These are phyloP conservation scores for Pseudogymnoascus sp. DNA, from an alignment of 2,329 filamentous ascomycete genomes.

Conservation along the genomic window DNA sequence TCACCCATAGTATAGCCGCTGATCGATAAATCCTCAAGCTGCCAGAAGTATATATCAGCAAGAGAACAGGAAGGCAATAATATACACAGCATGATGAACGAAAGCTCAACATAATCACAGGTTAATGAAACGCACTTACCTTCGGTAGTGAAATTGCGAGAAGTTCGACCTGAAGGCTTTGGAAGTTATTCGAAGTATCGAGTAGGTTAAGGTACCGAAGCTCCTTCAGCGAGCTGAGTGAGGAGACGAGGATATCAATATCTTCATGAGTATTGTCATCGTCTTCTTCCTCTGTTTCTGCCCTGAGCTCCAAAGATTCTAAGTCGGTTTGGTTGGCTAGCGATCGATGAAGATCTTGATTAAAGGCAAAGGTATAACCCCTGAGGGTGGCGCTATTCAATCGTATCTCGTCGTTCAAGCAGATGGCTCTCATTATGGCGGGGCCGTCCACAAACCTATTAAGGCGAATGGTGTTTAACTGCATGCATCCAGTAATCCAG, in stretches of 20 bases:
- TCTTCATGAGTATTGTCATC: conserved; percentile 36
- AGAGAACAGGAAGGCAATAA: not conserved
- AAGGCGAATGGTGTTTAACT: conserved; percentile 44
- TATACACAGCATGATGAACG: not conserved
- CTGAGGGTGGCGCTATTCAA: conserved; percentile 43
- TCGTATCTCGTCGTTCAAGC: conserved; percentile 37
- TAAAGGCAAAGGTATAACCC: conserved; percentile 40
- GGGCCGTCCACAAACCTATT: conserved; percentile 44
- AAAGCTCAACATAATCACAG: not conserved
- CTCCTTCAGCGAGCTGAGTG: conserved; percentile 43
- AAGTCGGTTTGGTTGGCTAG: conserved; percentile 43
- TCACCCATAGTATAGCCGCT: conserved; percentile 47
- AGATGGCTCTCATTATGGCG: conserved; percentile 43
- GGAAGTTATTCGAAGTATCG: conserved; percentile 44
- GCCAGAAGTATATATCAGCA: not conserved
- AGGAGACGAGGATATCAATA: conserved; percentile 40
- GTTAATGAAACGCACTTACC: conserved; percentile 11
- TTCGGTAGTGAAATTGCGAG: conserved; percentile 38
- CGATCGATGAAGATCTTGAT: conserved; percentile 44
- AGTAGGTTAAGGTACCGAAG: conserved; percentile 47
- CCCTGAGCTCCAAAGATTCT: conserved; percentile 37
- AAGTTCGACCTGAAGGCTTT: conserved; percentile 39
- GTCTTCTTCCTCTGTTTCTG: conserved; percentile 34
- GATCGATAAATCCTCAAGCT: conserved; percentile 50
- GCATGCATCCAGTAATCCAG: conserved; percentile 48